Conservation (phyloP, 345 rosid genomes). For the Balakata baccata region DNA sequence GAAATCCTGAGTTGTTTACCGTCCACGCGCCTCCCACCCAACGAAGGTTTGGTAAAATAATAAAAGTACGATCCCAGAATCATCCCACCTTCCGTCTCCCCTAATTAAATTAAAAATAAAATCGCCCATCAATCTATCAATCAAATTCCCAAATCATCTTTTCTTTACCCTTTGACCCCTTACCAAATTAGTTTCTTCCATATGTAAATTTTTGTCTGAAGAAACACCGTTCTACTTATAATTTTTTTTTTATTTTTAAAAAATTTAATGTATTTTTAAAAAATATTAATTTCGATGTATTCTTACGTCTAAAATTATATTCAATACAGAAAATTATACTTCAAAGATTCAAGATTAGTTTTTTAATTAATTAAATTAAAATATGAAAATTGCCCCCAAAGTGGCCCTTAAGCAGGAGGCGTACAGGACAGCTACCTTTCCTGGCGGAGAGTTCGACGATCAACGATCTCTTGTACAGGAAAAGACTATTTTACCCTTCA, state of each 20-base stretch:
- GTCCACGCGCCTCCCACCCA: not conserved
- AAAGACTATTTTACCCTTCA: not conserved
- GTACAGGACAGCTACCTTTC: conserved; percentile 1
- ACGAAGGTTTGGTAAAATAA: not conserved
- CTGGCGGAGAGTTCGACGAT: not conserved
- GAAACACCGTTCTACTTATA: no score
- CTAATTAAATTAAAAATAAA: no score
- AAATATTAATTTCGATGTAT: not conserved
- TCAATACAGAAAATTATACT: no score
- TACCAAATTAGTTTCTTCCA: not conserved
- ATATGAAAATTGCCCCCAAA: no score
- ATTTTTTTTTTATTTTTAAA: no score
- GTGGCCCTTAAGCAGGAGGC: not conserved
- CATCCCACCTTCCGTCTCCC: no score
- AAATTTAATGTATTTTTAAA: no score
- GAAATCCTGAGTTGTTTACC: not conserved
- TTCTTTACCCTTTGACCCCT: not conserved
- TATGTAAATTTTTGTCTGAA: no score
- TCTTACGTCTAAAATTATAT: no score
- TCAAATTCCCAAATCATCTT: not conserved
- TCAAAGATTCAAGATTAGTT: no score
- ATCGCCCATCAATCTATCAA: not conserved
- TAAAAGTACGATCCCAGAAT: not conserved
- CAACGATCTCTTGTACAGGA: no score
- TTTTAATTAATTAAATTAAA: no score